A percentile compares a stretch with the other conserved stretches of the same genome.
Evolutionary conservation across 164 flowering plant genomes (phyloP).

Genomic region (Nymphaea thermarum): DNA sequence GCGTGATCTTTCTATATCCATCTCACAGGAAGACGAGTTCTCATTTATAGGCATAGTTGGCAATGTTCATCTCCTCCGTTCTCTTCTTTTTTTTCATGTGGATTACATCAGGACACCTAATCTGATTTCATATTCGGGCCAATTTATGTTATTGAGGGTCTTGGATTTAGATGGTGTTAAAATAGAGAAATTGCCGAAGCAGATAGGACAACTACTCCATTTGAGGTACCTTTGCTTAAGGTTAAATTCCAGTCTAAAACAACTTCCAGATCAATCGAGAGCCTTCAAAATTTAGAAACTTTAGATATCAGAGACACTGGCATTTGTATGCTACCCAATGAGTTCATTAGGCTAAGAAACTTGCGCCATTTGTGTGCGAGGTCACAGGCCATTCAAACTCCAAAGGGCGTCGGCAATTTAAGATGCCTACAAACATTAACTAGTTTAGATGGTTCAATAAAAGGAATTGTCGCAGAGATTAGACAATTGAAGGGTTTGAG

Average conservation of each 20-base stretch:
- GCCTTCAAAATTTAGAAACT: slow-evolving; percentile 4
- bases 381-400: no score
- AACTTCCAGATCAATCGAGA: slow-evolving; percentile 1
- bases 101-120: background rate
- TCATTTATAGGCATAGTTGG: background rate
- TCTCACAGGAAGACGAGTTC: slow-evolving; percentile 5
- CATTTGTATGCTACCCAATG: background rate
- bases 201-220: background rate
- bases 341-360: background rate
- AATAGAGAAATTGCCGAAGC: background rate
- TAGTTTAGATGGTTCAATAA: background rate
- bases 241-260: background rate
- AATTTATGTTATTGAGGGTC: background rate
- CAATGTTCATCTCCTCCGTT: background rate
- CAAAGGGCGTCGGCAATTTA: background rate
- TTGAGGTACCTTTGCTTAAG: background rate
- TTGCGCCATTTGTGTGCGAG: slow-evolving; percentile 7
- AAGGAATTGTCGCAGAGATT: background rate
- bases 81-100: background rate
- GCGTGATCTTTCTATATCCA: slow-evolving; percentile 6
- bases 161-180: background rate
- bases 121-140: no score
- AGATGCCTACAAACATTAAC: background rate
- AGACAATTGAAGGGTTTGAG: slow-evolving; percentile 4
- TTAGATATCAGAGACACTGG: background rate